A percentile compares a stretch with the other conserved stretches of the same genome.
Conservation (phyloP, 192 early-diverging fungal species). For the Oehlia diaphana region DNA sequence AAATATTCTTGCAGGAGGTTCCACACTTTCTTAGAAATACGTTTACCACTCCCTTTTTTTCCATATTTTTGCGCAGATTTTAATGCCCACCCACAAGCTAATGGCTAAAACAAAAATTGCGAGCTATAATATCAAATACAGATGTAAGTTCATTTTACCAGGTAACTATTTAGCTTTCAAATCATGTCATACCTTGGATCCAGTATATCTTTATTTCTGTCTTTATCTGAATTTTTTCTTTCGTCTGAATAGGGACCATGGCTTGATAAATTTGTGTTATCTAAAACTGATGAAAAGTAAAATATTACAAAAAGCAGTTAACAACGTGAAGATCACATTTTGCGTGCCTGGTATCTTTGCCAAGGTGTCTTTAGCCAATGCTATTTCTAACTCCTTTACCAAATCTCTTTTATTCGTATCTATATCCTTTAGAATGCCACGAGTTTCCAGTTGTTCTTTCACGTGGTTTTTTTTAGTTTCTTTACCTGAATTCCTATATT, state of each 20-base stretch:
- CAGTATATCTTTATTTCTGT: not conserved
- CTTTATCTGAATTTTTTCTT: not conserved
- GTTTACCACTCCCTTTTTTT: not conserved
- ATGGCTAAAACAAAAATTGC: not conserved
- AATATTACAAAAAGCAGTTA: too few relatives aligned
- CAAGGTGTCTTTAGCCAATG: not conserved
- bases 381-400: not conserved
- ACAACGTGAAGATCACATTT: too few relatives aligned
- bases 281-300: too few relatives aligned
- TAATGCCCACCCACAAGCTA: not conserved
- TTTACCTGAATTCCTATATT: not conserved
- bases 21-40: not conserved
- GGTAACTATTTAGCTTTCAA: not conserved
- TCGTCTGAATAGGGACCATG: not conserved
- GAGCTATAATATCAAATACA: not conserved
- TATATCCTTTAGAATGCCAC: not conserved
- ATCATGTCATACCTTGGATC: not conserved
- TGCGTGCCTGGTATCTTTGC: not conserved
- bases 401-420: not conserved
- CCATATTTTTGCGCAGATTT: not conserved
- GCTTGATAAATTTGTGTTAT: not conserved
- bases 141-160: not conserved
- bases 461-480: not conserved
- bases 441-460: not conserved
- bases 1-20: not conserved